These are phyloP conservation scores for Agaricus subrufescens DNA, from an alignment of 768 basidiomycete species.

Conservation along the genomic window DNA sequence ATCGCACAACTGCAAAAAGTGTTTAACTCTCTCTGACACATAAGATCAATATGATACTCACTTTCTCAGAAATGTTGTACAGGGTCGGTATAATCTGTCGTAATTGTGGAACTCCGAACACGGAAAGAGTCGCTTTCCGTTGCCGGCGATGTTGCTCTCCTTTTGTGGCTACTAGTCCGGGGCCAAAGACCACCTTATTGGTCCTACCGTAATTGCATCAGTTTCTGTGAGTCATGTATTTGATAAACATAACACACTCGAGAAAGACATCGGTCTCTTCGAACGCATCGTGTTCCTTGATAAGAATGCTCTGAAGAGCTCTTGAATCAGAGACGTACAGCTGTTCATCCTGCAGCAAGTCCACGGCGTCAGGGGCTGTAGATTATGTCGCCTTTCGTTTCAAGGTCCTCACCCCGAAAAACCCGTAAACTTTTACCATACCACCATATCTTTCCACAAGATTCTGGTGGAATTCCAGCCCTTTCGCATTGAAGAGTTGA, in stretches of 20 bases:
- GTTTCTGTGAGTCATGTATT: neutral
- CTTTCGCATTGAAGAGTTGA: slow-evolving; percentile 39
- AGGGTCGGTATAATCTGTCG: slow-evolving; percentile 39
- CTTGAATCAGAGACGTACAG: slow-evolving; percentile 46
- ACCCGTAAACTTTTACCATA: slow-evolving; percentile 40
- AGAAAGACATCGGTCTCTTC: slow-evolving; percentile 42
- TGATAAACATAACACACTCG: slow-evolving; percentile 27
- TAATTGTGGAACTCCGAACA: slow-evolving; percentile 43
- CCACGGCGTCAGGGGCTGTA: neutral
- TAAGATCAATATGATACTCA: slow-evolving; percentile 14
- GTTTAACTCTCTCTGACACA: neutral
- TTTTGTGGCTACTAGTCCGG: slow-evolving; percentile 37
- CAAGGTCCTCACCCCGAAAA: slow-evolving; percentile 36
- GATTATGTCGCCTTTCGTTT: neutral
- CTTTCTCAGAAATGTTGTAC: slow-evolving; percentile 40
- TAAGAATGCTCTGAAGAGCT: slow-evolving; percentile 41
- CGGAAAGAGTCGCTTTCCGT: slow-evolving; percentile 42
- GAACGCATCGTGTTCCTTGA: slow-evolving; percentile 44
- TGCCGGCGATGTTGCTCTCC: slow-evolving; percentile 43
- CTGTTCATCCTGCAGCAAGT: slow-evolving; percentile 34
- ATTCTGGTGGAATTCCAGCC: slow-evolving; percentile 34
- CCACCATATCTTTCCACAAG: slow-evolving; percentile 36
- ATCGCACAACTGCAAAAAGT: slow-evolving; percentile 4
- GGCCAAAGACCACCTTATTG: slow-evolving; percentile 42
- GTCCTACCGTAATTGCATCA: slow-evolving; percentile 23